Conservation (phyloP, 106 monocot species). For the Apostasia ramifera region DNA sequence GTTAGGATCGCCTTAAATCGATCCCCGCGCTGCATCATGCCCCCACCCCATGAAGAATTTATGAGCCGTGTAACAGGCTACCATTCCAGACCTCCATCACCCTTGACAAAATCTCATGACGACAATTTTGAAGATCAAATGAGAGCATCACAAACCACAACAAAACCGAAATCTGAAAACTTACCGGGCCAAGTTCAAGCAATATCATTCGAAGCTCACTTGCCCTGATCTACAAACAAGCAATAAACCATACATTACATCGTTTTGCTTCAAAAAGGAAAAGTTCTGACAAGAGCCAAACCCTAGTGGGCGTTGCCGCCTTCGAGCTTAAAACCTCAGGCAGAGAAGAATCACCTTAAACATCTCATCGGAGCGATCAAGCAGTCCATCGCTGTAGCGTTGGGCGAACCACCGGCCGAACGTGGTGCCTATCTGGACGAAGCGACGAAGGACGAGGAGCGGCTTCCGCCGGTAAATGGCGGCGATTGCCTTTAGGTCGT, state of each 20-base stretch:
- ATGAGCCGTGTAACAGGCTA: no score
- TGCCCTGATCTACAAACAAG: conserved; percentile 60
- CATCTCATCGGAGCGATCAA: conserved; percentile 78
- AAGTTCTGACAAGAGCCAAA: not conserved
- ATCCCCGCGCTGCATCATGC: no score
- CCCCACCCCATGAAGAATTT: no score
- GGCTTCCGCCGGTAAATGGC: conserved; percentile 69
- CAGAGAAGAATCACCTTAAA: conserved; percentile 47
- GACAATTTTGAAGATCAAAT: not conserved
- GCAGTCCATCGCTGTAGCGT: conserved; percentile 52
- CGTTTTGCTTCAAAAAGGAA: not conserved
- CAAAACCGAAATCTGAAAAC: not conserved
- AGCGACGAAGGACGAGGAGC: conserved; percentile 59
- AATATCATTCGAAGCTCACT: conserved; percentile 67
- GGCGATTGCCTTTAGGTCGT: conserved; percentile 43
- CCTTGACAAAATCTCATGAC: not conserved
- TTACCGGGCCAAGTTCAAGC: conserved; percentile 91
- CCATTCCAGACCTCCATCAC: no score
- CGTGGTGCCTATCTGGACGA: conserved; percentile 52
- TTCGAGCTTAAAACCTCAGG: not conserved
- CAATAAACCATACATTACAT: not conserved
- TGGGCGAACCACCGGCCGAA: conserved; percentile 73
- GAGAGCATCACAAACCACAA: not conserved
- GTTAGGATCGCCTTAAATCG: no score
- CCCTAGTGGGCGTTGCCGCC: not conserved